Evolutionary conservation across 2,329 filamentous ascomycete species (phyloP).

Genomic region (Cercospora brassicicola): DNA sequence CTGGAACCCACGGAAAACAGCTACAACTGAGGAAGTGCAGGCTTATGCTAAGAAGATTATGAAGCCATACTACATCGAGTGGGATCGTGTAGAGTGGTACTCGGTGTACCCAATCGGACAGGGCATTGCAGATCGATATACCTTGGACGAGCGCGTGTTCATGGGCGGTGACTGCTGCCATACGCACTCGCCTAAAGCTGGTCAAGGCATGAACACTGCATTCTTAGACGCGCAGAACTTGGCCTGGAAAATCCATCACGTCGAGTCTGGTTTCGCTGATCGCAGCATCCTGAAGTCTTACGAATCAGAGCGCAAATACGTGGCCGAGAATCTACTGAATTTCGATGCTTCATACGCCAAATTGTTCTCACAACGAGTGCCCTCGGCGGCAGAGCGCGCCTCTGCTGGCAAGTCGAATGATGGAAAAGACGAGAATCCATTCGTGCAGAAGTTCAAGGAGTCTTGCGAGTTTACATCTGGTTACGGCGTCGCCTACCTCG

Average conservation of each 20-base stretch:
- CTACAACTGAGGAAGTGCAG: slow-evolving; percentile 61
- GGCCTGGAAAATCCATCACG: slow-evolving; percentile 93
- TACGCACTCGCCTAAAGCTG: slow-evolving; percentile 63
- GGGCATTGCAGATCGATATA: slow-evolving; percentile 65
- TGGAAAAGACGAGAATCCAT: slow-evolving; percentile 66
- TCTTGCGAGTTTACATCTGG: slow-evolving; percentile 90
- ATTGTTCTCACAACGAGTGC: slow-evolving; percentile 77
- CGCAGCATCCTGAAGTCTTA: slow-evolving; percentile 79
- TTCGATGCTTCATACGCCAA: slow-evolving; percentile 91
- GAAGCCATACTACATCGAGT: slow-evolving; percentile 60
- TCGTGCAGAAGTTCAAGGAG: slow-evolving; percentile 87
- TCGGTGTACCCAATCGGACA: slow-evolving; percentile 67
- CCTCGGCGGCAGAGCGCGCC: slow-evolving; percentile 70
- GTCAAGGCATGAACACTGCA: slow-evolving; percentile 64
- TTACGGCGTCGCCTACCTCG: slow-evolving; percentile 82
- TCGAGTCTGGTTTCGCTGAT: slow-evolving; percentile 77
- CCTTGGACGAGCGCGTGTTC: slow-evolving; percentile 64
- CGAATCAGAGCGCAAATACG: slow-evolving; percentile 78
- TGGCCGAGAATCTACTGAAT: slow-evolving; percentile 78
- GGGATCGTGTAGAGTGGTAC: slow-evolving; percentile 66
- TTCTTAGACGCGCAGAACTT: slow-evolving; percentile 74
- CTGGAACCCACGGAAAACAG: slow-evolving; percentile 61
- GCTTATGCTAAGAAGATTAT: slow-evolving; percentile 59
- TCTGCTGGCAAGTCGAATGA: slow-evolving; percentile 59
- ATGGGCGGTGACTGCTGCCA: slow-evolving; percentile 67